Conservation (phyloP, 192 early-diverging fungal species). For the Chytriomyces sp. region DNA sequence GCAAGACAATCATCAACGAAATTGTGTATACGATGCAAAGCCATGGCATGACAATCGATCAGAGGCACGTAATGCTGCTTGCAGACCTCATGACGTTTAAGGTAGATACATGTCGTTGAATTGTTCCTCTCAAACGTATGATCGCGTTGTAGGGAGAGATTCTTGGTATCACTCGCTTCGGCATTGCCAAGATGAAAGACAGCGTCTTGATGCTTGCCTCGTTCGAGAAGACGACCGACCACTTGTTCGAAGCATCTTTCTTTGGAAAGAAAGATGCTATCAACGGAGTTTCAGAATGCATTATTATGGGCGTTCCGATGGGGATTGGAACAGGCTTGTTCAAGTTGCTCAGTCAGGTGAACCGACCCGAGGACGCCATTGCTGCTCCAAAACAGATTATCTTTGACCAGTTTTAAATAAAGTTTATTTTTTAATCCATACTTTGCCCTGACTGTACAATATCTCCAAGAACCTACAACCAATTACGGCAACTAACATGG, state of each 20-base stretch:
- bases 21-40: constrained; percentile 80
- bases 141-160: constrained; percentile 78
- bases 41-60: constrained; percentile 94
- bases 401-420: constrained; percentile 24
- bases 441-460: background rate
- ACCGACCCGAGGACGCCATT: constrained; percentile 14
- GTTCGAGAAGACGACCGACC: constrained; percentile 99
- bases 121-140: background rate
- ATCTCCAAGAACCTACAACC: no score
- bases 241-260: constrained; percentile 96
- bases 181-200: constrained; percentile 99
- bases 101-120: constrained; percentile 41
- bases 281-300: constrained; percentile 96
- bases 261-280: constrained; percentile 93
- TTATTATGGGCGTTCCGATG: constrained; percentile 99
- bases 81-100: constrained; percentile 98
- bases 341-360: constrained; percentile 68
- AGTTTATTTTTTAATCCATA: background rate
- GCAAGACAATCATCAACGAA: constrained; percentile 86
- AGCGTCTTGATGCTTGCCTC: constrained; percentile 98
- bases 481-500: no score
- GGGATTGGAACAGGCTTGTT: constrained; percentile 95
- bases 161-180: constrained; percentile 96
- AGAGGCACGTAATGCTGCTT: constrained; percentile 93
- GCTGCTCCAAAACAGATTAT: constrained; percentile 14